Evolutionary conservation across 2,329 filamentous ascomycete species (phyloP).

Genomic region (Alternaria sp.): DNA sequence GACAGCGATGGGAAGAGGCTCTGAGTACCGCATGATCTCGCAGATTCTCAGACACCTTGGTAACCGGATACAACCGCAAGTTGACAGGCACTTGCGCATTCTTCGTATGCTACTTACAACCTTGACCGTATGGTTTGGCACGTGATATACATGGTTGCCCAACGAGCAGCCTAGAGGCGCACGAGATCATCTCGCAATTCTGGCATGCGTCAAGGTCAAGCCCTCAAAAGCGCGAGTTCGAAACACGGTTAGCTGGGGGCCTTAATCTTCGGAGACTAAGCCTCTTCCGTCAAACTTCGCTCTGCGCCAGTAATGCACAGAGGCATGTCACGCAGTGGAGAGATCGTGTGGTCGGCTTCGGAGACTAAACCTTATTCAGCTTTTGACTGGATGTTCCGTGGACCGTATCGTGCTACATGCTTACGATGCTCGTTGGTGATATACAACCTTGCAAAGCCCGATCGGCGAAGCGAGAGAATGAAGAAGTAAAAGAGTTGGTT

Average conservation of each 20-base stretch:
- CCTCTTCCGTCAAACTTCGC: not conserved
- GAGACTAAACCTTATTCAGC: not conserved
- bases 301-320: not conserved
- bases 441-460: not conserved
- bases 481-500: not conserved
- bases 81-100: not conserved
- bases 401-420: not conserved
- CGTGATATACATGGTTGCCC: not conserved
- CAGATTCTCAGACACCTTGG: not conserved
- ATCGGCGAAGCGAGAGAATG: not conserved
- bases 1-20: not conserved
- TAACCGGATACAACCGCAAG: not conserved
- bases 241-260: not conserved
- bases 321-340: not conserved
- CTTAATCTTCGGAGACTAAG: not conserved
- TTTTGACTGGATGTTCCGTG: not conserved
- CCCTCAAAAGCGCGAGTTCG: not conserved
- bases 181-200: not conserved
- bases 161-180: not conserved
- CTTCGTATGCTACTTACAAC: not conserved
- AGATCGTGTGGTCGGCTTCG: not conserved
- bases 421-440: not conserved
- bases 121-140: not conserved
- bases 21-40: not conserved
- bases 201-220: not conserved